Base-by-base conservation (phyloP, 495 filamentous ascomycete species). In the Astrothelium subdiscretum region DNA sequence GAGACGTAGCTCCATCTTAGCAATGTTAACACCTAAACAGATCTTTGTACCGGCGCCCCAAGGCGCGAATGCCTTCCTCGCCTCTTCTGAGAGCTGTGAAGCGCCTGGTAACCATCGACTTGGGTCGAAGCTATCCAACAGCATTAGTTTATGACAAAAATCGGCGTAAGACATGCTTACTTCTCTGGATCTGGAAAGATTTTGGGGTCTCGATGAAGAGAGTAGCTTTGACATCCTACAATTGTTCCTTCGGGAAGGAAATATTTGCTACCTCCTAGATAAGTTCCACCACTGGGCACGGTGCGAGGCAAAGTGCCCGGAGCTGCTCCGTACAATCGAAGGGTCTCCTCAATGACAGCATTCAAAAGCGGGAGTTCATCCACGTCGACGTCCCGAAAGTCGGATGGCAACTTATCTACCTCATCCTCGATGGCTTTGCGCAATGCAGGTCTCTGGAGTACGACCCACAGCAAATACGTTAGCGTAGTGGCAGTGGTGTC, bases 401-500 rank as follows among this genome's bases (percentile, higher is more conserved):
- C 72, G 0, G 71, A 70, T 0, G 72, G 69, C 0, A 82, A 59
- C 2, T 29, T 48, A 0, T 62, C 59, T 5, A 83, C 60, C 62
- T 84, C 80, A 20, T 71, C 66, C n/a, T 74, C 70, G 1, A 83
- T 69, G 31, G 67, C 67, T 3, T 68, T 64, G 54, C 72, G 71
- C 20, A 83, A 43, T 10, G 73, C 64, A 0, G 71, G 71, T 11
- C 71, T 32, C 18, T 54, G 54, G 20, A 67, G 71, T 1, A 80
- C 74, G 10, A 69, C 67, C 66, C 74, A 77, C 2, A 70, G 54
- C 11, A 79, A 68, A 59, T 76, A 80, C 0, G 76, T 79, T 27
- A 80, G 48, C 0, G 75, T 76, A 26, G 75, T 72, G 0, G 76
- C 73, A 1, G 80, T 81, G 0, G 81, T 81, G 43, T 83, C 80